Evolutionary conservation across 2,329 filamentous ascomycete genomes (phyloP), one percentile per base, ranked within the genome.

Genomic region (Penicillium palitans): DNA sequence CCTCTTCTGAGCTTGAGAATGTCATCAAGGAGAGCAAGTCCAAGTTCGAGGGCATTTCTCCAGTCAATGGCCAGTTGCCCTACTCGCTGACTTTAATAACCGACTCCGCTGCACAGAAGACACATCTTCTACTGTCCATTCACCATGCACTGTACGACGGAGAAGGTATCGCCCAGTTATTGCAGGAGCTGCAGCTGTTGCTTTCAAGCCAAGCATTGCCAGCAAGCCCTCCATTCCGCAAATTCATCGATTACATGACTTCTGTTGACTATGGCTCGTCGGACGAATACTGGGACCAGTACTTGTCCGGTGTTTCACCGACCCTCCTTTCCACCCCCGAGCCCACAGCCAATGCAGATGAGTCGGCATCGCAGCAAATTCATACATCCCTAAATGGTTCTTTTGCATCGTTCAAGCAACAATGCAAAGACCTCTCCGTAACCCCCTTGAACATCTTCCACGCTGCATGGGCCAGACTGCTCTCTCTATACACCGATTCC

Each of bases 131-230:
- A 3, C 76, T 87, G 48, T 79, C 78, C 24, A 86, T 86, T 66
- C 92, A 96, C 66, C 93, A 97, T 74, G 90, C 91, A 2, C 78
- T 96, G 0, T 96, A 96, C 66, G 93, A 97, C 74, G 93, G 89
- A 0, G 86, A 89, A 37, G 91, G 91, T 0, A 88, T 96, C 68
- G 78, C 81, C 0, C 79, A 81, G 9, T 78, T 97, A 0, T 81
- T 93, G 25, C 73, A 83, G 0, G 92, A 96, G 67, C 78, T 96
- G 1, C 86, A 95, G 66, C 71, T 78, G 2, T 61, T 84, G 3
- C 85, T 87, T 35, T 60, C 72, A 1, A 81, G 80, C 0, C 52
- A 74, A 0, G 8, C 66, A 0, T 75, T 95, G 1, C 73, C 78
- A 0, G 61, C 78, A 0, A 71, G 84, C 0, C 75, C 85, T 0